Evolutionary conservation across 768 basidiomycete genomes (phyloP).

Genomic region (Gyrodon lividus): DNA sequence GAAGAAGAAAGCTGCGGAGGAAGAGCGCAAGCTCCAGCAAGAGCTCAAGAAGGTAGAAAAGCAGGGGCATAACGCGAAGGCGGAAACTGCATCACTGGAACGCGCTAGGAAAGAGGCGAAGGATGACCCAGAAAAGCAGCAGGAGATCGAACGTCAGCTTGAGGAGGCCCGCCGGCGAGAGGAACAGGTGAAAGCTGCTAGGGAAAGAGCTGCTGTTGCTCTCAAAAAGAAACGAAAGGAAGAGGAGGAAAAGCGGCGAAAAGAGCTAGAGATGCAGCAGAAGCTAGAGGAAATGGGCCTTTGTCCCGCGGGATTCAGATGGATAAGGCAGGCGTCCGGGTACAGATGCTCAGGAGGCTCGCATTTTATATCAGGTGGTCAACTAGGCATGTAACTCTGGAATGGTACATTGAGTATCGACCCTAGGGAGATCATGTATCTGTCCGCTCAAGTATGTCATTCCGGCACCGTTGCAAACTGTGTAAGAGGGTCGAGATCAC

Average conservation of each 20-base stretch:
- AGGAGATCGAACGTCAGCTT: slow-evolving; percentile 26
- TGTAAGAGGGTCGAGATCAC: too few relatives aligned
- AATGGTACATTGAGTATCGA: too few relatives aligned
- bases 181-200: slow-evolving; percentile 21
- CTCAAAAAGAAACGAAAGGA: slow-evolving; percentile 34
- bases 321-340: slow-evolving; percentile 41
- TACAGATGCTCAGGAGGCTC: slow-evolving; percentile 48
- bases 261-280: slow-evolving; percentile 37
- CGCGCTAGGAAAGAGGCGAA: slow-evolving; percentile 21
- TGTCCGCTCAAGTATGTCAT: too few relatives aligned
- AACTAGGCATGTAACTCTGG: slow-evolving; percentile 18
- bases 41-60: slow-evolving; percentile 16
- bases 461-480: too few relatives aligned
- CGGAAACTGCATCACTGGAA: slow-evolving; percentile 13
- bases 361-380: slow-evolving; percentile 37
- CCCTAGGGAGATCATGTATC: too few relatives aligned
- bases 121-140: slow-evolving; percentile 15
- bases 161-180: slow-evolving; percentile 32
- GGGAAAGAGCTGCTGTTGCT: slow-evolving; percentile 24
- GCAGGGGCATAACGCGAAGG: slow-evolving; percentile 11
- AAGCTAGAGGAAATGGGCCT: slow-evolving; percentile 48
- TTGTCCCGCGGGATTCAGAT: slow-evolving; percentile 45
- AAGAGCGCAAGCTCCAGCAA: slow-evolving; percentile 18
- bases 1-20: slow-evolving; percentile 17
- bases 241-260: slow-evolving; percentile 35